phyloP scores from a whole-genome alignment of 768 basidiomycete species.

The Lactifluus subvellereus region DNA sequence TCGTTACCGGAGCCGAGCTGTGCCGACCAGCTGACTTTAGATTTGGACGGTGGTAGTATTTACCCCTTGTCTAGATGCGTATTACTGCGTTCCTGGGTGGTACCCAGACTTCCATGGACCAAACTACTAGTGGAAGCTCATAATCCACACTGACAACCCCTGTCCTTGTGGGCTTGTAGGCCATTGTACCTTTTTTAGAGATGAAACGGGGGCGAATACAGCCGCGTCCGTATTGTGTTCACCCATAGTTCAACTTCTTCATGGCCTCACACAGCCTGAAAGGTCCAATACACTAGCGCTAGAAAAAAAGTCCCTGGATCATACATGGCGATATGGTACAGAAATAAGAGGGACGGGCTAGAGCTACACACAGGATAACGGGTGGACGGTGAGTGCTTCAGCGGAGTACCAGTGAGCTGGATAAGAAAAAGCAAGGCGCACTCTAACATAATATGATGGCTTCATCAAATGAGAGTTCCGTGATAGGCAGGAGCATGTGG shows the following conservation, averaged over 20 bases:
- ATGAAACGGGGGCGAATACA: background rate
- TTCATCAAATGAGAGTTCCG: background rate
- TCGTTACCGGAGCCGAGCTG: background rate
- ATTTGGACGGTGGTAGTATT: background rate
- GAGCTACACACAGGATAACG: conserved; percentile 4
- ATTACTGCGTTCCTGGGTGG: background rate
- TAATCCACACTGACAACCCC: background rate
- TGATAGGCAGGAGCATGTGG: background rate
- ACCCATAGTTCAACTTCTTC: too few species aligned
- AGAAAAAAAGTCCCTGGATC: background rate
- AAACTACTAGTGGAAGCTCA: background rate
- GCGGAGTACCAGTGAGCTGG: background rate
- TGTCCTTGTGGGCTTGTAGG: background rate
- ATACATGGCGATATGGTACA: background rate
- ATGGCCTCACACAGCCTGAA: background rate
- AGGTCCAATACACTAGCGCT: background rate
- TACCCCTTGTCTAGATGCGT: background rate
- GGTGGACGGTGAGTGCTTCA: background rate
- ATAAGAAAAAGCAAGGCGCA: background rate
- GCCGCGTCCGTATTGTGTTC: background rate
- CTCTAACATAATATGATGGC: background rate
- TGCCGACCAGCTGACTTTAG: background rate
- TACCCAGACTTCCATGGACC: background rate
- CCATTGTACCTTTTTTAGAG: background rate
- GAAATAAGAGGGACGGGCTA: background rate